These are phyloP conservation scores for Alternaria triticimaculans DNA, from an alignment of 2,329 filamentous ascomycete species.

Conservation along the genomic window DNA sequence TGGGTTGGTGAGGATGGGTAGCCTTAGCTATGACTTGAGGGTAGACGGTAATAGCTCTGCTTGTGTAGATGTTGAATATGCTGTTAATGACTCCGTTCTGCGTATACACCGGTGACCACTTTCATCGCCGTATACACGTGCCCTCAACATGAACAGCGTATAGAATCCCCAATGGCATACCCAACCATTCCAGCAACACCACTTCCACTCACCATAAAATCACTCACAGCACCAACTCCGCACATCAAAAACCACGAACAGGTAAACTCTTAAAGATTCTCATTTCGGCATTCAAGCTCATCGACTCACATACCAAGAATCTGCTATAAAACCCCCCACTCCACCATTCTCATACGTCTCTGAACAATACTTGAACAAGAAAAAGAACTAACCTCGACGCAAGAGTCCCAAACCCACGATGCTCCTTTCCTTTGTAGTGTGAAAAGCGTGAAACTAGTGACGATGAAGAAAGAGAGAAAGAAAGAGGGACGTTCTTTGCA, in stretches of 20 bases:
- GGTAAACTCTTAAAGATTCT: not conserved
- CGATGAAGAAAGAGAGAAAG: not conserved
- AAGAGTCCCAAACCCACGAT: not conserved
- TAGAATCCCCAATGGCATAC: not conserved
- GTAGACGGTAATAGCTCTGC: not conserved
- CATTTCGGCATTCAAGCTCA: not conserved
- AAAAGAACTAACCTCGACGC: not conserved
- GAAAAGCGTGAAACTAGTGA: not conserved
- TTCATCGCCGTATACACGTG: not conserved
- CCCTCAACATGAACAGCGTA: rapidly evolving
- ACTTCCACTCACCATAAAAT: not conserved
- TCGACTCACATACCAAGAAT: not conserved
- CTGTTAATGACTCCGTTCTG: not conserved
- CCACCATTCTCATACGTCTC: not conserved
- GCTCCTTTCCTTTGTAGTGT: not conserved
- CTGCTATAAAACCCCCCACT: not conserved
- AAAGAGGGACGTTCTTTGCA: not conserved
- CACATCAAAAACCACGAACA: not conserved
- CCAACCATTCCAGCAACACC: too few species aligned
- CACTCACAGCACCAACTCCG: not conserved
- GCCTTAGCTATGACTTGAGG: not conserved
- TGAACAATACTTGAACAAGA: not conserved
- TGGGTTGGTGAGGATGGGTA: not conserved
- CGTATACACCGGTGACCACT: rapidly evolving
- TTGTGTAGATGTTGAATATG: not conserved